These are phyloP conservation scores for Coemansia sp. DNA, from an alignment of 192 early-diverging fungal species.

Conservation along the genomic window DNA sequence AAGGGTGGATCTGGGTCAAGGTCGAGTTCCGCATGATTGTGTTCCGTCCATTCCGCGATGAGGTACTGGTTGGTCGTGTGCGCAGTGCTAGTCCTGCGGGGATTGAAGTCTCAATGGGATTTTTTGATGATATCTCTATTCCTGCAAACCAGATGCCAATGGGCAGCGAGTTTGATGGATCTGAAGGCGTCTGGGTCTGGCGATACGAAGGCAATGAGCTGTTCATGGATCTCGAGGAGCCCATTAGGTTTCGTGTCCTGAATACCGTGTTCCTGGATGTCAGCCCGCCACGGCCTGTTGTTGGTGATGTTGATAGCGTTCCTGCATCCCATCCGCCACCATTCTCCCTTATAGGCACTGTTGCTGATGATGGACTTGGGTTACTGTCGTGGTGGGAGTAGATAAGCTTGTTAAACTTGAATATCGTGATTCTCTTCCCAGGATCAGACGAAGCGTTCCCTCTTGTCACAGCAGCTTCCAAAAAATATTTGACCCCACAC, in stretches of 20 bases:
- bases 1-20: constrained; percentile 74
- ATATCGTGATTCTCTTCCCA: neutral
- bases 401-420: neutral
- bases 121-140: constrained; percentile 90
- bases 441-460: no score
- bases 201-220: constrained; percentile 71
- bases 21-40: constrained; percentile 84
- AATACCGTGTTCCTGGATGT: constrained; percentile 75
- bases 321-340: constrained; percentile 27
- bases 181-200: constrained; percentile 86
- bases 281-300: constrained; percentile 52
- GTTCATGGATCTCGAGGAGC: constrained; percentile 80
- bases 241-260: constrained; percentile 75
- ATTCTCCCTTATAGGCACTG: constrained; percentile 55
- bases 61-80: constrained; percentile 80
- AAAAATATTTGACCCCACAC: no score
- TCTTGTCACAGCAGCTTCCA: no score
- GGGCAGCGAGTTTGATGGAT: constrained; percentile 64
- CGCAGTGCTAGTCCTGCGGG: constrained; percentile 68
- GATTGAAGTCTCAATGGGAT: constrained; percentile 73
- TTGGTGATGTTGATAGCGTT: constrained; percentile 23
- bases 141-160: constrained; percentile 63
- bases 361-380: constrained; percentile 69
- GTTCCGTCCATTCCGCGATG: constrained; percentile 88
- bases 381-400: constrained; percentile 67